Conservation (phyloP, 345 rosid genomes). For the Linum usitatissimum region DNA sequence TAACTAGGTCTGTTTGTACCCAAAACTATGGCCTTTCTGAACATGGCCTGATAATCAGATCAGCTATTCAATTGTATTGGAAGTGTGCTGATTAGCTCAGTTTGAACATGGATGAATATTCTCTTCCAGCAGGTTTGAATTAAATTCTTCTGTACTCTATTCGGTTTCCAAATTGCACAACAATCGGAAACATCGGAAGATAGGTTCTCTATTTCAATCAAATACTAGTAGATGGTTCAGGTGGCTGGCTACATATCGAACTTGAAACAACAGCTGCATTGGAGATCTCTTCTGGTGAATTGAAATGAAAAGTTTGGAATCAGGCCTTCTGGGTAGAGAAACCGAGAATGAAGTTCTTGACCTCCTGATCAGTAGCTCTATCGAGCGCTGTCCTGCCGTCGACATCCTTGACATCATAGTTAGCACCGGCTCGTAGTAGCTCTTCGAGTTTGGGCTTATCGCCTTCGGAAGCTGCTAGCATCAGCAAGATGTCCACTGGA, state of each 20-base stretch:
- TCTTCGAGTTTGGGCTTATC: slow-evolving; percentile 87
- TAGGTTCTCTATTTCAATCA: no score
- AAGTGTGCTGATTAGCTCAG: neutral
- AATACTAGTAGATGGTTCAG: no score
- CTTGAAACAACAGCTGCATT: no score
- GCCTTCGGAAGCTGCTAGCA: slow-evolving; percentile 82
- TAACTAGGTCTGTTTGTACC: neutral
- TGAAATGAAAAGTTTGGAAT: slow-evolving; percentile 4
- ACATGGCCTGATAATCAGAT: neutral
- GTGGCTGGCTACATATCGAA: no score
- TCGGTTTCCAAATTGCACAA: no score
- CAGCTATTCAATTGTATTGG: neutral
- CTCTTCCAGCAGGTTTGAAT: neutral
- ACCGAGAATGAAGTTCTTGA: slow-evolving; percentile 50
- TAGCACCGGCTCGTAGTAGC: slow-evolving; percentile 72
- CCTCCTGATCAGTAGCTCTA: slow-evolving; percentile 42
- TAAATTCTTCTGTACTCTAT: neutral
- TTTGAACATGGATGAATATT: neutral
- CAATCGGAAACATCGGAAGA: no score
- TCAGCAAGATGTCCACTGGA: slow-evolving; percentile 68
- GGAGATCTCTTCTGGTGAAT: no score
- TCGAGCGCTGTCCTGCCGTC: slow-evolving; percentile 74
- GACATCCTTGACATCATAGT: slow-evolving; percentile 46
- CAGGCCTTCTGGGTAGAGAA: slow-evolving; percentile 55
- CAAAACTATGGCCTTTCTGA: neutral